Conservation (phyloP, 108 stramenopile species). For the Skeletonema tropicum region DNA sequence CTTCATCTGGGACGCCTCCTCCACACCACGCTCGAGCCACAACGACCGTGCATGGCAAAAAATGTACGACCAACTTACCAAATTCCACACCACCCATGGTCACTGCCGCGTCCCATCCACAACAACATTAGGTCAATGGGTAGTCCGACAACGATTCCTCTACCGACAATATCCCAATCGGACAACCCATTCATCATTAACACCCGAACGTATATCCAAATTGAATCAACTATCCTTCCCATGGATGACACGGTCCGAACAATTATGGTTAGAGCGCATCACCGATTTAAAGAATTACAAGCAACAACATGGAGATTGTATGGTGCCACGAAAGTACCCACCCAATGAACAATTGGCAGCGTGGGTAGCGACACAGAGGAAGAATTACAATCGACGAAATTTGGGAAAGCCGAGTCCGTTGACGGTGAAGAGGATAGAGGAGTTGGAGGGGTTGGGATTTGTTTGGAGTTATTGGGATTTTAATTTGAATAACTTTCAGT, state of each 20-base stretch:
- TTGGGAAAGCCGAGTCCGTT: slow-evolving; percentile 26
- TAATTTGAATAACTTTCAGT: slow-evolving; percentile 28
- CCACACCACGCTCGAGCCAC: slow-evolving; percentile 22
- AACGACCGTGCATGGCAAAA: slow-evolving; percentile 50
- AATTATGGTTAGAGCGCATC: slow-evolving; percentile 70
- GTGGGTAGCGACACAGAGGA: slow-evolving; percentile 83
- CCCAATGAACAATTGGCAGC: slow-evolving; percentile 65
- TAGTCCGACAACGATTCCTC: slow-evolving; percentile 55
- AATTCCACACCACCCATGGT: slow-evolving; percentile 55
- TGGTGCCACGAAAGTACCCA: slow-evolving; percentile 69
- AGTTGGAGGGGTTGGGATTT: slow-evolving; percentile 53
- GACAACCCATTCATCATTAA: slow-evolving; percentile 29
- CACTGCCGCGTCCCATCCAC: slow-evolving; percentile 46
- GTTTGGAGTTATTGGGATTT: slow-evolving; percentile 50
- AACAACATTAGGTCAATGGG: slow-evolving; percentile 33
- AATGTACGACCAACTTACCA: slow-evolving; percentile 55
- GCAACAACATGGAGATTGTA: slow-evolving; percentile 45
- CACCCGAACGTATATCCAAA: slow-evolving; percentile 50
- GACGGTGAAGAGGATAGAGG: slow-evolving; percentile 36
- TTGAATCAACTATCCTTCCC: slow-evolving; percentile 74
- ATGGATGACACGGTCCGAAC: slow-evolving; percentile 64
- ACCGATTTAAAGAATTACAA: slow-evolving; percentile 65
- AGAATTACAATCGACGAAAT: slow-evolving; percentile 48
- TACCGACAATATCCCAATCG: slow-evolving; percentile 23
- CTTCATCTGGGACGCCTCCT: slow-evolving; percentile 43